Percentiles rank a stretch among this genome's conserved stretches.
These are phyloP conservation scores for Boletus rubescentipes DNA, from an alignment of 768 basidiomycete genomes.

Conservation along the genomic window DNA sequence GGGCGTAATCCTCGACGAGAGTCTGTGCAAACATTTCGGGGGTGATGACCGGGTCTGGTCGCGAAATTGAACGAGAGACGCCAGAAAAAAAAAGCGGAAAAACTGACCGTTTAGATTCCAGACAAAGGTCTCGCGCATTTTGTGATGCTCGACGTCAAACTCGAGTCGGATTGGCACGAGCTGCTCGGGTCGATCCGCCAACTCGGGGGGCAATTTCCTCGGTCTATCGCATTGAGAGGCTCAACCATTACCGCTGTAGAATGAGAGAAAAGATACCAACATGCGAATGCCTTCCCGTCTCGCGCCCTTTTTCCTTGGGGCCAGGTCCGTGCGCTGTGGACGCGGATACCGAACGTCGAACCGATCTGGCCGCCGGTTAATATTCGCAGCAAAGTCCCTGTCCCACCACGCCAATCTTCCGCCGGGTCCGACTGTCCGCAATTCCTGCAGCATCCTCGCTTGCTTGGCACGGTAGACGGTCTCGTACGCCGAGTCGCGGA, in stretches of 20 bases:
- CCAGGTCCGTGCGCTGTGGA: slow-evolving; percentile 38
- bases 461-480: slow-evolving; percentile 47
- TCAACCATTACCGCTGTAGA: not conserved
- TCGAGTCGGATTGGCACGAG: slow-evolving; percentile 96
- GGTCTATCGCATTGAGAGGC: slow-evolving; percentile 43
- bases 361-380: slow-evolving; percentile 30
- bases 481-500: slow-evolving; percentile 47
- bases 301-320: slow-evolving; percentile 49
- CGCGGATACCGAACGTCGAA: slow-evolving; percentile 60
- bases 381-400: slow-evolving; percentile 43
- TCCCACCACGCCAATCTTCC: slow-evolving; percentile 61
- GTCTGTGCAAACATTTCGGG: slow-evolving; percentile 90
- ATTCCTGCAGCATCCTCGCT: slow-evolving; percentile 51
- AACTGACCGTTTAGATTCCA: slow-evolving; percentile 94
- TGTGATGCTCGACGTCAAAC: slow-evolving; percentile 91
- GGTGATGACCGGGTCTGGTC: slow-evolving; percentile 79
- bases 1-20: slow-evolving; percentile 86
- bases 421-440: slow-evolving; percentile 42
- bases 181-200: slow-evolving; percentile 67
- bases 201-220: slow-evolving; percentile 51
- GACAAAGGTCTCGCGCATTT: slow-evolving; percentile 93
- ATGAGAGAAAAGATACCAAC: slow-evolving; percentile 48
- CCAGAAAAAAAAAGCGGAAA: not conserved
- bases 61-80: not conserved
- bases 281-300: slow-evolving; percentile 70